Base-by-base conservation (phyloP, 2,329 filamentous ascomycete species). In the Nemania serpens region DNA sequence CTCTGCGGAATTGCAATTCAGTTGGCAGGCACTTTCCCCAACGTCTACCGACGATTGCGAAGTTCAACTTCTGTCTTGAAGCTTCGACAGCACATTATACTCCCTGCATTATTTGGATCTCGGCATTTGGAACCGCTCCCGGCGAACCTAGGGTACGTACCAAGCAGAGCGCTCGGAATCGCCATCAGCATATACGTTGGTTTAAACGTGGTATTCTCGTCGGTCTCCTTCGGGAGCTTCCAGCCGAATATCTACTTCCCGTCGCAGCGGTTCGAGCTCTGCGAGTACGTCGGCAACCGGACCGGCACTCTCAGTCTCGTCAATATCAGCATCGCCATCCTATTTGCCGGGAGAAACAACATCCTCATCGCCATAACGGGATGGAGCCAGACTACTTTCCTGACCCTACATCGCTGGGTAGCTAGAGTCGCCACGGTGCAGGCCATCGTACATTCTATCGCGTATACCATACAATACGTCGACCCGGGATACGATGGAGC, bases 281-380 rank as follows among this genome's bases (percentile, higher is more conserved):
- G 57, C 53, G 62, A 65, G 33, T 71, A 71, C 5, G 61, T 77
- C 13, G 71, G 73, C 36, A 71, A 71, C 25, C 75, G n/a, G 67
- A 74, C 64, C 62, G 69, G 67, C 1, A 59, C 53, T 5, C 55
- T 71, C 1, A 68, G 68, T 22, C 63, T 73, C 11, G 71, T 70
- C 36, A 74, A 74, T 25, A 42, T 72, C 18, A 59, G 67, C 22
- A 64, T 73, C 1, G 64, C 71, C 7, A 62, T 72, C 52, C 50
- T 74, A 5, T 74, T 72, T 48, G 64, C 70, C 0, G 66, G 71
- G 2, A 66, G 71, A 12, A 73, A 73, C 54, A 73, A 71, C 42
- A 33, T 72, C 2, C 65, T 74, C 10, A 55, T 74, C 22, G 64
- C 55, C 2, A 47, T 72, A 4, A 74, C 71, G 1, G 62, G 68